Percentiles rank a stretch among this genome's conserved stretches.
These are phyloP conservation scores for Spongispora temasekensis DNA, from an alignment of 1,284 basidiomycete species.

Conservation along the genomic window DNA sequence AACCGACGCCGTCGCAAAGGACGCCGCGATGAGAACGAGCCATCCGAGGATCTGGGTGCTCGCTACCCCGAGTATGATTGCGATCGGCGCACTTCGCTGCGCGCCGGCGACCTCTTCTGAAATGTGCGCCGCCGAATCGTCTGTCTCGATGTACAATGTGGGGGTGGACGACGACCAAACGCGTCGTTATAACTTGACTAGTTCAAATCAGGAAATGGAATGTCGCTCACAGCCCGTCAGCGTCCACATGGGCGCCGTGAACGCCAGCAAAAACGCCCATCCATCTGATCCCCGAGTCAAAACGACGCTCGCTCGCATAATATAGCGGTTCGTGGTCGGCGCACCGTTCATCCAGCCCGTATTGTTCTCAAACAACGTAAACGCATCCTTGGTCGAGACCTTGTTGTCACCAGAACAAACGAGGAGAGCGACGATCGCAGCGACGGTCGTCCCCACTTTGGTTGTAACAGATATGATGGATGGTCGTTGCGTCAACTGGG, in stretches of 20 bases:
- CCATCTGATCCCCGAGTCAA: slow-evolving; percentile 57
- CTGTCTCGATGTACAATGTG: slow-evolving; percentile 43
- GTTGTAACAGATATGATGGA: background rate
- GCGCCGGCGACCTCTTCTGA: slow-evolving; percentile 74
- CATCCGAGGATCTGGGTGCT: slow-evolving; percentile 63
- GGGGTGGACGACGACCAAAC: no score
- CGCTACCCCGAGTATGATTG: slow-evolving; percentile 69
- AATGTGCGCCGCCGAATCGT: slow-evolving; percentile 79
- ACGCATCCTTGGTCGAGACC: slow-evolving; percentile 67
- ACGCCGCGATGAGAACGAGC: slow-evolving; percentile 62
- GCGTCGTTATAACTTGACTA: no score
- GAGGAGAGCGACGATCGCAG: slow-evolving; percentile 59
- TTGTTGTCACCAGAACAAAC: slow-evolving; percentile 55
- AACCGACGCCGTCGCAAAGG: slow-evolving; percentile 63
- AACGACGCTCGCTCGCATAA: no score
- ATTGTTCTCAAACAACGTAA: slow-evolving; percentile 70
- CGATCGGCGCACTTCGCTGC: slow-evolving; percentile 68
- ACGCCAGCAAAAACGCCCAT: slow-evolving; percentile 72
- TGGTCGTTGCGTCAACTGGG: no score
- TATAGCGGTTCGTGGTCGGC: no score
- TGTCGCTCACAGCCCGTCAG: slow-evolving; percentile 63
- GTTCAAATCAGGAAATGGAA: background rate
- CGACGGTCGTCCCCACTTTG: slow-evolving; percentile 58
- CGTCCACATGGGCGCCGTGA: slow-evolving; percentile 78
- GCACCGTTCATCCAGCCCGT: slow-evolving; percentile 65